Base-by-base conservation (phyloP, 2,329 filamentous ascomycete genomes). In the Penicillium sclerotigenum region DNA sequence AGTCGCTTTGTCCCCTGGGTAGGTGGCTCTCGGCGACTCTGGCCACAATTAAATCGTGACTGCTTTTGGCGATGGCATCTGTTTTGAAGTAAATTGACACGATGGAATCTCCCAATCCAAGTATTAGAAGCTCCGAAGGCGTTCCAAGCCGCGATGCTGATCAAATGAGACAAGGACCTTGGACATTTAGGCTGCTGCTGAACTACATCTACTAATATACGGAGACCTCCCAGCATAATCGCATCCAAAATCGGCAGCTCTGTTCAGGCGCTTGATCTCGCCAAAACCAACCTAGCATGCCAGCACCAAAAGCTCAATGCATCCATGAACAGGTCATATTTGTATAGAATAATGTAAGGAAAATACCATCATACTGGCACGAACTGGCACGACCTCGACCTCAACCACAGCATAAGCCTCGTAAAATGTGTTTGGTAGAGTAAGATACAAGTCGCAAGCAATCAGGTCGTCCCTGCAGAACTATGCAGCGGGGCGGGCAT, bases 401-500 rank as follows among this genome's bases (percentile, higher is more conserved):
- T 26, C 37, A 13, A 51, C 33, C 59, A 63, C 54, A 55, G 60
- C 52, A 61, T 59, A 60, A 56, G 59, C 64, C 37, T 45, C 61
- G 57, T 65, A 61, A 63, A 68, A 69, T 68, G 65, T 59, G 63
- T 69, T 67, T 62, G 60, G 56, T 54, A 68, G 61, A 61, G 65
- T 65, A 71, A 65, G 65, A 70, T 69, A 68, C 67, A 71, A 67
- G 61, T 62, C 64, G 67, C 62, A 58, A 62, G 64, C 63, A 64
- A 68, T 63, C 62, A 65, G 61, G 59, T 65, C 66, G 64, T 67
- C 60, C 63, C 61, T 64, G 65, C 52, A 61, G 57, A 61, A 51
- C 54, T 43, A 58, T 57, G 61, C 61, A 64, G 59, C 56, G 53
- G 45, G 57, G 42, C 28, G 41, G 56, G 43, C 45, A 62, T 57